phyloP scores from a whole-genome alignment of 768 basidiomycete genomes.

The Pulveroboletus sp. region DNA sequence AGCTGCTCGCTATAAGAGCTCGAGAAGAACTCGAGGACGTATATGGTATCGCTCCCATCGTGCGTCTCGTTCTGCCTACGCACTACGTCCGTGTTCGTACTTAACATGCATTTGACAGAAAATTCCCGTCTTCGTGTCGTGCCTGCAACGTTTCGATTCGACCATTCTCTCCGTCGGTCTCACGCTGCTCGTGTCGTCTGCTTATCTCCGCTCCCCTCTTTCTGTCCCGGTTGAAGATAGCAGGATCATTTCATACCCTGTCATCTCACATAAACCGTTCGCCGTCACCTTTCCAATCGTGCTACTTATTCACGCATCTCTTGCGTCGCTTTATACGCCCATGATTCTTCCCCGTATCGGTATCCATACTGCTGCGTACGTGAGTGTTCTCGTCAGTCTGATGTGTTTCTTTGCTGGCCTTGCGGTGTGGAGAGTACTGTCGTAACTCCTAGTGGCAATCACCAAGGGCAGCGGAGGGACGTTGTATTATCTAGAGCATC shows the following conservation, averaged over 20 bases:
- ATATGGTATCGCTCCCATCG: slow-evolving; percentile 78
- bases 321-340: slow-evolving; percentile 66
- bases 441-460: slow-evolving; percentile 23
- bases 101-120: slow-evolving; percentile 38
- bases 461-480: neutral
- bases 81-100: neutral
- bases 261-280: slow-evolving; percentile 35
- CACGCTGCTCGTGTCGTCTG: slow-evolving; percentile 48
- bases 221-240: slow-evolving; percentile 28
- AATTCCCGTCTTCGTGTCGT: slow-evolving; percentile 77
- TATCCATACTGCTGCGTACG: slow-evolving; percentile 73
- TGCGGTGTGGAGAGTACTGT: slow-evolving; percentile 68
- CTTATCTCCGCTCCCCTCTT: slow-evolving; percentile 57
- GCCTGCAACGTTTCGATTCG: slow-evolving; percentile 73
- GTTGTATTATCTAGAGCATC: neutral
- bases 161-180: slow-evolving; percentile 69
- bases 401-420: slow-evolving; percentile 72
- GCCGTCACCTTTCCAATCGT: slow-evolving; percentile 42
- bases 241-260: slow-evolving; percentile 12
- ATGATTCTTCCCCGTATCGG: slow-evolving; percentile 68
- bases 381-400: slow-evolving; percentile 61
- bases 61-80: slow-evolving; percentile 37
- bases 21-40: slow-evolving; percentile 77
- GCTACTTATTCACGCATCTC: slow-evolving; percentile 47
- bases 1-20: slow-evolving; percentile 57